These are phyloP conservation scores for Whalleya microplaca DNA, from an alignment of 2,329 filamentous ascomycete genomes.

Conservation along the genomic window DNA sequence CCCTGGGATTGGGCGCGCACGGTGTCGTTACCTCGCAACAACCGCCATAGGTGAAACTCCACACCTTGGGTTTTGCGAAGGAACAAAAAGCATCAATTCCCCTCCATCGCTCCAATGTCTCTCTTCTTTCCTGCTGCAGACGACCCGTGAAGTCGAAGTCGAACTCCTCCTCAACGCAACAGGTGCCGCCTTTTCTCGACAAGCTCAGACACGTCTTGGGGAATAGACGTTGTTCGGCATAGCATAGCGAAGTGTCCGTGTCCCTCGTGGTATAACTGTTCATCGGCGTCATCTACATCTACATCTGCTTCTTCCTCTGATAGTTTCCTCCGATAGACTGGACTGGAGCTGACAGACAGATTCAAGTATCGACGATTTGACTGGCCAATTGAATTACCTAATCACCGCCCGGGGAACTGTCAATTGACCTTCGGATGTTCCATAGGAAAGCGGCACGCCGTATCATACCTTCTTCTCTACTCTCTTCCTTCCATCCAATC, in stretches of 20 bases:
- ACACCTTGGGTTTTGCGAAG: constrained; percentile 23
- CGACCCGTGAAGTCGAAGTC: constrained; percentile 32
- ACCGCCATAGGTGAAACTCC: constrained; percentile 29
- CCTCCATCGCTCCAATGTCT: constrained; percentile 27
- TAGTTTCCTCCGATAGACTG: too few relatives aligned
- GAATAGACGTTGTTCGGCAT: constrained; percentile 28
- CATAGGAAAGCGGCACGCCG: constrained; percentile 26
- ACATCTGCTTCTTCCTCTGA: neutral
- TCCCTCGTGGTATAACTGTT: constrained; percentile 13
- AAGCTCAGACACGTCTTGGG: constrained; percentile 22
- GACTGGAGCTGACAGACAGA: constrained; percentile 6
- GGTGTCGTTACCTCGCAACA: constrained; percentile 35
- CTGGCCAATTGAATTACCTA: constrained; percentile 1
- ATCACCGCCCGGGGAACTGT: constrained; percentile 7
- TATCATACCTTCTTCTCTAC: neutral
- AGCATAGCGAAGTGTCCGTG: constrained; percentile 16
- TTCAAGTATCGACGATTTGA: constrained; percentile 3
- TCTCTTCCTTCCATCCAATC: constrained; percentile 2
- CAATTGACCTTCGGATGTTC: constrained; percentile 26
- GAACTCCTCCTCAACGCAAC: constrained; percentile 19
- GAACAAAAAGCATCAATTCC: constrained; percentile 38
- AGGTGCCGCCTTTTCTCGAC: constrained; percentile 29
- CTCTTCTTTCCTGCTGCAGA: constrained; percentile 24
- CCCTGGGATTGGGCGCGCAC: constrained; percentile 19
- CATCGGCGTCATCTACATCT: constrained; percentile 10